Evolutionary conservation across 177 flowering plant species (phyloP), one percentile per base, ranked within the genome.

Genomic region (Vitis hybrid): DNA sequence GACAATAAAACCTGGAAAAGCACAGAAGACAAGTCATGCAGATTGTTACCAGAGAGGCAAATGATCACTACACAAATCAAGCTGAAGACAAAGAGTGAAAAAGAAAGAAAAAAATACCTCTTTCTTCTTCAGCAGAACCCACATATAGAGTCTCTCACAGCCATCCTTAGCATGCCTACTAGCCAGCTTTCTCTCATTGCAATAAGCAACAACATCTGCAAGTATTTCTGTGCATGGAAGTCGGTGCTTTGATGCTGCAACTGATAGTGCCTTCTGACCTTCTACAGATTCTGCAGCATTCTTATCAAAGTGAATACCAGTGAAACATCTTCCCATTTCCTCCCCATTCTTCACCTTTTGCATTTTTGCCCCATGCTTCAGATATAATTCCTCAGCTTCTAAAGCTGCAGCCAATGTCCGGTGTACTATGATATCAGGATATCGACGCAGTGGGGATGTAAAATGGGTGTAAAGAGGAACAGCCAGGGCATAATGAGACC

Each of bases 371-470:
- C 59, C 67, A 49, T 58, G 72, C 63, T 76, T 82, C 72, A 81
- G 63, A 74, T 80, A 91, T 64, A 77, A 52, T 60, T 81, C 74
- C 75, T 91, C 97, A 68, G 97, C 94, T 63, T 96, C 99, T 20
- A 96, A 48, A 53, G 78, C 86, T 15, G 98, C 98, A 67, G 86
- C 80, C 74, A 96, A 68, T 50, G 84, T 90, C 29, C 98, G 85
- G 70, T 96, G 98, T 15, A 93, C 99, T 3, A 96, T 71, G 71
- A 96, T 85, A 82, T 96, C 99, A 63, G 97, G 88, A 79, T 96
- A 96, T 48, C 99, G 82, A 26, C 98, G 91, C 59, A 96, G 73
- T 67, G 98, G 97, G 26, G 99, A 91, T 54, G 99, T 96, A 68
- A 96, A 96, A 82, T 96, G 98, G 11, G 99, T 92, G 74, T 89